Evolutionary conservation across 2,329 filamentous ascomycete species (phyloP).

Genomic region (Aspergillus sojae): DNA sequence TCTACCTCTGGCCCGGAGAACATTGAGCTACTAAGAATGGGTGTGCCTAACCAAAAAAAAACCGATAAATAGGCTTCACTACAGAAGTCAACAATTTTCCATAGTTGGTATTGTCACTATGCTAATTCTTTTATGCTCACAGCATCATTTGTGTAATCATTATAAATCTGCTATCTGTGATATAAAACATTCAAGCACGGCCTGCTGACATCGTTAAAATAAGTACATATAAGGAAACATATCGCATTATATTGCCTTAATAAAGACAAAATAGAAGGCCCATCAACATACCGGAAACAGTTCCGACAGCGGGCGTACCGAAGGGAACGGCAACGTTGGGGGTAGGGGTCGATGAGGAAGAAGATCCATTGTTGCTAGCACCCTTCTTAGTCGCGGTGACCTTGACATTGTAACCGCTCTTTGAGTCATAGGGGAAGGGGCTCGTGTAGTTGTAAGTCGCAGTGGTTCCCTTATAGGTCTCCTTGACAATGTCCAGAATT

Average conservation of each 20-base stretch:
- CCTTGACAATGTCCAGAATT: conserved; percentile 37
- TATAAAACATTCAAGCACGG: background rate
- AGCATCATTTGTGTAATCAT: background rate
- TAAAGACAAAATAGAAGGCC: conserved; percentile 19
- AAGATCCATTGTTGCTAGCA: conserved; percentile 12
- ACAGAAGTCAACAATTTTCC: background rate
- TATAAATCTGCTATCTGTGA: background rate
- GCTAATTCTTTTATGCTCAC: background rate
- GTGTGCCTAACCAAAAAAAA: background rate
- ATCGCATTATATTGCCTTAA: conserved; percentile 12
- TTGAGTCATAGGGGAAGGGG: conserved; percentile 35
- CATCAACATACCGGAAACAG: conserved; percentile 19
- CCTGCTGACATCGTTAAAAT: background rate
- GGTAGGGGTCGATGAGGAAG: conserved; percentile 11
- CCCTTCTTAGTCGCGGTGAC: conserved; percentile 31
- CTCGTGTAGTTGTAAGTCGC: conserved; percentile 40
- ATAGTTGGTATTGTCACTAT: background rate
- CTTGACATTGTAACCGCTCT: conserved; percentile 29
- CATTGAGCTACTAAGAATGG: background rate
- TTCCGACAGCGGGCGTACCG: conserved; percentile 13
- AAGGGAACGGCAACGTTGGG: conserved; percentile 16
- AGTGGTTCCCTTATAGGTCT: conserved; percentile 31
- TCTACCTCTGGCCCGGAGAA: background rate
- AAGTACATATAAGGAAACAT: background rate
- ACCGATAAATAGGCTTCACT: background rate